These are phyloP conservation scores for Kalmusia sp. DNA, from an alignment of 2,329 filamentous ascomycete species.

Conservation along the genomic window DNA sequence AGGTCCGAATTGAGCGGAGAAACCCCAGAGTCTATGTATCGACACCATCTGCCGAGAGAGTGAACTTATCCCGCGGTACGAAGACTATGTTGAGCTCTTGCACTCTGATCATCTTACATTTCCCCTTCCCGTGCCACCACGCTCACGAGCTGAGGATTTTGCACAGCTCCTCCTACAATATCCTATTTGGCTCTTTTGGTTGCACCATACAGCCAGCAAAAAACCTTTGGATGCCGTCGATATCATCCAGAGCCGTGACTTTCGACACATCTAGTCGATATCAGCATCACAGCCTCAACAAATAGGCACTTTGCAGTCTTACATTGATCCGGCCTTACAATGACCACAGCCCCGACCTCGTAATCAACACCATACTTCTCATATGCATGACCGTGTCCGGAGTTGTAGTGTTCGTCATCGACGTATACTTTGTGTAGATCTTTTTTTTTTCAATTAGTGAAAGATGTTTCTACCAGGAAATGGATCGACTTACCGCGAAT, in stretches of 20 bases:
- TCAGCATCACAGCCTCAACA: conserved; percentile 13
- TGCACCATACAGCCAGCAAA: conserved; percentile 27
- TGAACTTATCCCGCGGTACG: too few relatives aligned
- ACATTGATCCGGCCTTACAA: conserved; percentile 70
- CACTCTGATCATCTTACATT: too few relatives aligned
- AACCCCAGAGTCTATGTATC: too few relatives aligned
- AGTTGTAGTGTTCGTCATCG: conserved; percentile 63
- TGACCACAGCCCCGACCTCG: conserved; percentile 48
- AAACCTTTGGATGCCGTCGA: conserved; percentile 26
- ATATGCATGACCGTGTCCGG: conserved; percentile 65
- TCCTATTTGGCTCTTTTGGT: not conserved
- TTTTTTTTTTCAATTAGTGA: conserved; percentile 26
- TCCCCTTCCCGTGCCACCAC: too few relatives aligned
- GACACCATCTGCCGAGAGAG: too few relatives aligned
- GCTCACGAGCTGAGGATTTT: not conserved
- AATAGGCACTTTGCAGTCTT: conserved; percentile 14
- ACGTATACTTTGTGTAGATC: conserved; percentile 68
- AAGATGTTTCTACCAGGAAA: not conserved
- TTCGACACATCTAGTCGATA: conserved; percentile 34
- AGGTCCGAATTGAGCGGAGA: too few relatives aligned
- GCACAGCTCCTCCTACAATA: not conserved
- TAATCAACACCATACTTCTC: conserved; percentile 60
- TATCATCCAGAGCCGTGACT: conserved; percentile 29
- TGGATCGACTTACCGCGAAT: conserved; percentile 57
- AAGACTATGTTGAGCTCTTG: too few relatives aligned